phyloP scores from a whole-genome alignment of 768 basidiomycete species.

The Saitozyma sp. region DNA sequence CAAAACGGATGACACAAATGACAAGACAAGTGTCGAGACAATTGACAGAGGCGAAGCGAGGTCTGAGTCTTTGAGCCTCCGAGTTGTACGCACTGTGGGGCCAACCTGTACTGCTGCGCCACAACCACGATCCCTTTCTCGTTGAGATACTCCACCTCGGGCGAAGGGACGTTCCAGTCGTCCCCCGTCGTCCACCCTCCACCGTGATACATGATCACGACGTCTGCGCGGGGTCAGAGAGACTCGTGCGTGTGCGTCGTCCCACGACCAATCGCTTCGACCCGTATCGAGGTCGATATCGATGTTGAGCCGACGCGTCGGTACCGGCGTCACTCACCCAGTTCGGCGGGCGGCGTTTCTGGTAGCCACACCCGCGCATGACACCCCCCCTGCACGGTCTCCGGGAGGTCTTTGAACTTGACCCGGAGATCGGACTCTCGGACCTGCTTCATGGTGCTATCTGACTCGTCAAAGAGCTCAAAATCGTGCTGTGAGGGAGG shows the following conservation, averaged over 20 bases:
- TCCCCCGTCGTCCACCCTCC: neutral
- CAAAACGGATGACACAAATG: too few relatives aligned
- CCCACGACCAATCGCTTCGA: too few relatives aligned
- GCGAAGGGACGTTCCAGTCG: neutral
- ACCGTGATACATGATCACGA: conserved; percentile 2
- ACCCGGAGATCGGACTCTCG: too few relatives aligned
- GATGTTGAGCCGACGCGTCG: too few relatives aligned
- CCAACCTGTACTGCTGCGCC: neutral
- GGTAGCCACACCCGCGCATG: conserved; percentile 3
- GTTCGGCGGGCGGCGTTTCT: neutral
- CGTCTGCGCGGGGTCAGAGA: neutral
- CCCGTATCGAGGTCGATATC: too few relatives aligned
- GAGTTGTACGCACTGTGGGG: neutral
- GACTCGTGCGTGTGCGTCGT: too few relatives aligned
- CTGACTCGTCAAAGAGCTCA: too few relatives aligned
- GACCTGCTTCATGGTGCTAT: too few relatives aligned
- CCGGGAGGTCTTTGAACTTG: neutral
- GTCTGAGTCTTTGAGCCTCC: too few relatives aligned
- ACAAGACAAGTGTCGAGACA: too few relatives aligned
- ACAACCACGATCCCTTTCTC: conserved; percentile 2
- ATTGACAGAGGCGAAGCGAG: neutral
- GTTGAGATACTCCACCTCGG: neutral
- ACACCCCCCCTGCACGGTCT: neutral
- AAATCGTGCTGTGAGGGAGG: too few relatives aligned
- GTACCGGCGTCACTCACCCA: too few relatives aligned